phyloP scores from a whole-genome alignment of 495 filamentous ascomycete genomes.

The Aspergillus panamensis region DNA sequence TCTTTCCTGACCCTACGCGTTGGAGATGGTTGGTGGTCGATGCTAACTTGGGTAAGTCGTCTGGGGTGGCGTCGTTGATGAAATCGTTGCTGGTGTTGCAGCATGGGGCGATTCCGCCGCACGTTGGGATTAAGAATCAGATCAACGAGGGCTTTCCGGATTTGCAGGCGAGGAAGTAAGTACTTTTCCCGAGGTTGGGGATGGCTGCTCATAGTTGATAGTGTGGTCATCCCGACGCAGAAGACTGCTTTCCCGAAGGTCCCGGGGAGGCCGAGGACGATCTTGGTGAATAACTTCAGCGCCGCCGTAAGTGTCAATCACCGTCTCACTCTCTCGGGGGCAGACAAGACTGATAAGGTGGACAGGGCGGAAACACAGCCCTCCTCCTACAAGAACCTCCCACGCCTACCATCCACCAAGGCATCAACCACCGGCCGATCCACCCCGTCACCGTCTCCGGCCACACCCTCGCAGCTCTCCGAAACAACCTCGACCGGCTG shows the following conservation, averaged over 20 bases:
- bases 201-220: neutral
- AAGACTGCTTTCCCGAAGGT: neutral
- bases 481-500: neutral
- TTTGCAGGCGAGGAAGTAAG: conserved; percentile 21
- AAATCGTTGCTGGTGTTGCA: conserved; percentile 34
- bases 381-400: conserved; percentile 40
- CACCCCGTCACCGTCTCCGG: neutral
- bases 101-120: conserved; percentile 29
- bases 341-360: neutral
- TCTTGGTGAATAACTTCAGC: conserved; percentile 39
- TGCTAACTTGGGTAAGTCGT: neutral
- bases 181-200: neutral
- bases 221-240: conserved; percentile 28
- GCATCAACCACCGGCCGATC: neutral
- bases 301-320: conserved; percentile 30
- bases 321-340: neutral
- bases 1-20: neutral
- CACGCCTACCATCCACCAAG: neutral
- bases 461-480: neutral
- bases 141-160: conserved; percentile 37
- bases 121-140: conserved; percentile 41
- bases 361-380: conserved; percentile 32
- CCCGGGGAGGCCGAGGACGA: conserved; percentile 15
- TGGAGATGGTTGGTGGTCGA: neutral
- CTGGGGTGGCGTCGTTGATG: conserved; percentile 31